These are phyloP conservation scores for Kuraishia hungarica DNA, from an alignment of 805 yeast species.

Conservation along the genomic window DNA sequence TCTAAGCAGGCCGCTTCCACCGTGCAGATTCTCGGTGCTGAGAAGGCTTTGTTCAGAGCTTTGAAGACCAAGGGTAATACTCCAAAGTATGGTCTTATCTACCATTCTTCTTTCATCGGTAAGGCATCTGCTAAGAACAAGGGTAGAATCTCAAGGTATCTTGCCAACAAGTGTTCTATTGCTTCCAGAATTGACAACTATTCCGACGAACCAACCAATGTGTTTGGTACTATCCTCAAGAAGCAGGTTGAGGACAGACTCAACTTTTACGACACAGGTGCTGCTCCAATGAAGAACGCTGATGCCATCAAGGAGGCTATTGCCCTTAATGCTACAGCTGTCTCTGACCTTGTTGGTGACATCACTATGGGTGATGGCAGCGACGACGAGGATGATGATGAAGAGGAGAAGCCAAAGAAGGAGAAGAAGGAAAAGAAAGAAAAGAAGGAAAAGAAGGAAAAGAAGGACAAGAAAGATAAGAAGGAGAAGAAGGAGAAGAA, in stretches of 20 bases:
- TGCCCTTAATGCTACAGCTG: conserved; percentile 40
- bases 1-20: conserved; percentile 99
- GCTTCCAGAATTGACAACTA: conserved; percentile 98
- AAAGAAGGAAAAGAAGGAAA: conserved; percentile 41
- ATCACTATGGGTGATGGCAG: conserved; percentile 17
- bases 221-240: conserved; percentile 85
- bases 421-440: conserved; percentile 41
- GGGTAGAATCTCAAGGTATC: conserved; percentile 97
- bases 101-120: conserved; percentile 95
- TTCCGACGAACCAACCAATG: conserved; percentile 87
- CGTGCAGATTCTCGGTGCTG: conserved; percentile 97
- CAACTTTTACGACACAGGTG: conserved; percentile 92
- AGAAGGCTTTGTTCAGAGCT: conserved; percentile 97
- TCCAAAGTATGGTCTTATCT: conserved; percentile 94
- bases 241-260: conserved; percentile 97
- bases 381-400: conserved; percentile 28
- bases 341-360: conserved; percentile 20
- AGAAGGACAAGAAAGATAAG: conserved; percentile 43
- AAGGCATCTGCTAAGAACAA: conserved; percentile 97
- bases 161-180: conserved; percentile 98
- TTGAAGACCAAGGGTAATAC: conserved; percentile 97
- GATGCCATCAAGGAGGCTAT: conserved; percentile 93
- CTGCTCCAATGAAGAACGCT: conserved; percentile 91
- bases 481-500: conserved; percentile 32
- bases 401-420: conserved; percentile 41